Evolutionary conservation across 345 rosid species (phyloP).

Genomic region (Rhodomyrtus tomentosa): DNA sequence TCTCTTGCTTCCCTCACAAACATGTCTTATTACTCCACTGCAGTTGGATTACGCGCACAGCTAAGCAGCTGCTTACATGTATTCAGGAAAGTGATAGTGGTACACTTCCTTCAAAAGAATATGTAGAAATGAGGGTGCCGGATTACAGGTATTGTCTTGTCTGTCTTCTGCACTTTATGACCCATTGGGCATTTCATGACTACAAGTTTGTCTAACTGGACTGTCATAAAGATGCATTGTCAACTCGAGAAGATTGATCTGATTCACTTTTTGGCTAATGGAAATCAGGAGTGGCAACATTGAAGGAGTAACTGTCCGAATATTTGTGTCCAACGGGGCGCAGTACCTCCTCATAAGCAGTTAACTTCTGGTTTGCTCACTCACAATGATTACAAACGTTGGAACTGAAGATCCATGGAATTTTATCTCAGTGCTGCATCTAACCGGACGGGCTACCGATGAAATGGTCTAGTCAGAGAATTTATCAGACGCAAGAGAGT

Average conservation of each 20-base stretch:
- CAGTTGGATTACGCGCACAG: not conserved
- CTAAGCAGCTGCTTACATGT: not conserved
- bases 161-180: not conserved
- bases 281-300: not conserved
- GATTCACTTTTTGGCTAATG: not conserved
- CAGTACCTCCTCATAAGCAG: not conserved
- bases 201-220: not conserved
- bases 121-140: not conserved
- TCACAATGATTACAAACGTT: not conserved
- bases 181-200: not conserved
- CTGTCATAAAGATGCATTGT: not conserved
- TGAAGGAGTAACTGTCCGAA: not conserved
- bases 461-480: not conserved
- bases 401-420: not conserved
- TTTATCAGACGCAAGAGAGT: not conserved
- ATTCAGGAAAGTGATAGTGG: not conserved
- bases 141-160: not conserved
- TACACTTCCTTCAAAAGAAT: not conserved
- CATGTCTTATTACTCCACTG: not conserved
- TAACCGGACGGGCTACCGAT: not conserved
- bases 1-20: not conserved
- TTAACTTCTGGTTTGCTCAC: not conserved
- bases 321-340: not conserved
- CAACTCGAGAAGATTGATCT: not conserved
- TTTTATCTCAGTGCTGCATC: not conserved